Conservation (phyloP, 202 grass and related monocot genomes). For the Zoysia matrella region DNA sequence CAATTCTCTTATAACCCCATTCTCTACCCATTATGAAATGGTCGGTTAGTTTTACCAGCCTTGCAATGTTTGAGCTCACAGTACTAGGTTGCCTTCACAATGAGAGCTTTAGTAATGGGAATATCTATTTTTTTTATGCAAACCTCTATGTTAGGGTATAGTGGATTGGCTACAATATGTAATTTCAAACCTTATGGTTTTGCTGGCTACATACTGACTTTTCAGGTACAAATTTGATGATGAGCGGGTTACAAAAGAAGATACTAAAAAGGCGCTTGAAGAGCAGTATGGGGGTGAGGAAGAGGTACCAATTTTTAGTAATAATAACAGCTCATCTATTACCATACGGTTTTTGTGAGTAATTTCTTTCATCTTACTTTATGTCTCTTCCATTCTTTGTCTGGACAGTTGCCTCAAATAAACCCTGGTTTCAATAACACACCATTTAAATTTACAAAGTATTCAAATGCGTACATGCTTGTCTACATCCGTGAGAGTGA, state of each 20-base stretch:
- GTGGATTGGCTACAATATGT: background rate
- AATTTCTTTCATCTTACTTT: slow-evolving; percentile 22
- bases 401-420: slow-evolving; percentile 81
- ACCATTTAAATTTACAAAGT: slow-evolving; percentile 99
- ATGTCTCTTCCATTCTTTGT: slow-evolving; percentile 34
- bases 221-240: slow-evolving; percentile 99
- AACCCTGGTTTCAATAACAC: slow-evolving; percentile 98
- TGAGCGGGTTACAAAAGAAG: slow-evolving; percentile 97
- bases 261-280: slow-evolving; percentile 90
- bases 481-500: slow-evolving; percentile 98
- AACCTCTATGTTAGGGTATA: slow-evolving; percentile 9
- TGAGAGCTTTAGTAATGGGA: slow-evolving; percentile 19
- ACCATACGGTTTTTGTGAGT: slow-evolving; percentile 26
- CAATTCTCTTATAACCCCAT: background rate
- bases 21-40: background rate
- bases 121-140: slow-evolving; percentile 15
- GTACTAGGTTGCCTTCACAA: slow-evolving; percentile 21
- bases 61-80: background rate
- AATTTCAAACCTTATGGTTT: background rate
- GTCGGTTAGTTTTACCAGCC: background rate
- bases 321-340: slow-evolving; percentile 20
- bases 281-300: slow-evolving; percentile 99
- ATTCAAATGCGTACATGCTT: slow-evolving; percentile 99
- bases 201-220: slow-evolving; percentile 25
- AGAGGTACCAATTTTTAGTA: slow-evolving; percentile 56